These are phyloP conservation scores for Erythrobasidium hasegawianum DNA, from an alignment of 1,284 basidiomycete species.

Conservation along the genomic window DNA sequence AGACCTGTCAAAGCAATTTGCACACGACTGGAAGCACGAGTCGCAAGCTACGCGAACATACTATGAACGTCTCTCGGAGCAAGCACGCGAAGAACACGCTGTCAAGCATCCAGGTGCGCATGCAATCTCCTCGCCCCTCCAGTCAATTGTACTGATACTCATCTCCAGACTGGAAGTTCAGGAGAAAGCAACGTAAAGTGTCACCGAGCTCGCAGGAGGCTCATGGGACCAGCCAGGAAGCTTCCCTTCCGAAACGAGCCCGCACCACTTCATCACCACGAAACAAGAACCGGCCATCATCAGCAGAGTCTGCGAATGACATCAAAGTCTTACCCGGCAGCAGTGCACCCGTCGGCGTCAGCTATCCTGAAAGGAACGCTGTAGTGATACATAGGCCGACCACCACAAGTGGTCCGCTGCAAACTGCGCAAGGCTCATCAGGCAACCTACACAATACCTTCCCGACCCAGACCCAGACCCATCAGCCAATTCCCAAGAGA, in stretches of 20 bases:
- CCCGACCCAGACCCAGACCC: no score
- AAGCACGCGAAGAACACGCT: conserved; percentile 58
- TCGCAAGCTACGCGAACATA: conserved; percentile 54
- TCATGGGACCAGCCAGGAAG: background rate
- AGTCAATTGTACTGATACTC: background rate
- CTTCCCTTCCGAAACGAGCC: background rate
- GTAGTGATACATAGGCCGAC: no score
- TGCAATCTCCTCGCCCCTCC: background rate
- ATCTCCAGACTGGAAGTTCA: conserved; percentile 3
- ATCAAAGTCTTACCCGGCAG: no score
- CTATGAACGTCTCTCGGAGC: conserved; percentile 66
- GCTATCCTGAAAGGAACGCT: no score
- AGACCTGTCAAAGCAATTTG: conserved; percentile 58
- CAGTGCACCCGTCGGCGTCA: no score
- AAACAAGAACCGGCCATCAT: background rate
- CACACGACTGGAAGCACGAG: conserved; percentile 66
- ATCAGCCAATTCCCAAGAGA: no score
- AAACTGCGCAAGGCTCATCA: no score
- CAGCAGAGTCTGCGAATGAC: no score
- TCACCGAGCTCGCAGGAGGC: background rate
- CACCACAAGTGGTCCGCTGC: no score
- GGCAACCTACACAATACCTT: no score
- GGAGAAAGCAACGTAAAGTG: background rate
- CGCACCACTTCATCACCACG: background rate
- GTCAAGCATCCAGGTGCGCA: conserved; percentile 35